phyloP scores from a whole-genome alignment of 2,329 filamentous ascomycete genomes.

The Rosellinia necatrix region DNA sequence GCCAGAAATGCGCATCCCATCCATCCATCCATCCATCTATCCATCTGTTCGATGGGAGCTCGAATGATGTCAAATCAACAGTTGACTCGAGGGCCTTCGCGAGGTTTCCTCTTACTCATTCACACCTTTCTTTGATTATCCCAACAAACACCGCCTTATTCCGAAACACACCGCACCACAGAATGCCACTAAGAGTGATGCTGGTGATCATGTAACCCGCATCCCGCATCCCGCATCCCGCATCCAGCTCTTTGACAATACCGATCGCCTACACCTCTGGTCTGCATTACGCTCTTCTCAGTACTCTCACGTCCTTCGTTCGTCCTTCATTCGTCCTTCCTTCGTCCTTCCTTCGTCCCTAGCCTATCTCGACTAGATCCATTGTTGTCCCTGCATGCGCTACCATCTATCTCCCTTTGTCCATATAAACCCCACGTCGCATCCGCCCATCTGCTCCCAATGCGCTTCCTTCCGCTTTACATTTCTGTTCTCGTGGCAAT shows the following conservation, averaged over 20 bases:
- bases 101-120: background rate
- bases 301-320: background rate
- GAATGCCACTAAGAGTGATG: background rate
- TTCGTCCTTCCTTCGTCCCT: background rate
- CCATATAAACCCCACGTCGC: conserved; percentile 27
- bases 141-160: background rate
- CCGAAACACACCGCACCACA: conserved; percentile 8
- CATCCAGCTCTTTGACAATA: background rate
- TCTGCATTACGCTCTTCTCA: background rate
- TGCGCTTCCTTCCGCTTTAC: conserved; percentile 46
- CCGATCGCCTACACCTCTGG: background rate
- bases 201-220: background rate
- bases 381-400: conserved; percentile 2
- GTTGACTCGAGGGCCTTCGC: conserved; percentile 10
- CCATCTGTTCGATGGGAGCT: background rate
- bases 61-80: conserved; percentile 11
- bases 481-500: conserved; percentile 47
- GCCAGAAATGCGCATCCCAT: conserved; percentile 15
- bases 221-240: background rate
- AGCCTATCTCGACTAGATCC: conserved; percentile 12
- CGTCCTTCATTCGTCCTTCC: background rate
- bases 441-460: conserved; percentile 31
- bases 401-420: background rate
- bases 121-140: background rate
- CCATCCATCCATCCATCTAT: background rate